phyloP scores from a whole-genome alignment of 805 yeast genomes.

The Starmerella scarabaei region DNA sequence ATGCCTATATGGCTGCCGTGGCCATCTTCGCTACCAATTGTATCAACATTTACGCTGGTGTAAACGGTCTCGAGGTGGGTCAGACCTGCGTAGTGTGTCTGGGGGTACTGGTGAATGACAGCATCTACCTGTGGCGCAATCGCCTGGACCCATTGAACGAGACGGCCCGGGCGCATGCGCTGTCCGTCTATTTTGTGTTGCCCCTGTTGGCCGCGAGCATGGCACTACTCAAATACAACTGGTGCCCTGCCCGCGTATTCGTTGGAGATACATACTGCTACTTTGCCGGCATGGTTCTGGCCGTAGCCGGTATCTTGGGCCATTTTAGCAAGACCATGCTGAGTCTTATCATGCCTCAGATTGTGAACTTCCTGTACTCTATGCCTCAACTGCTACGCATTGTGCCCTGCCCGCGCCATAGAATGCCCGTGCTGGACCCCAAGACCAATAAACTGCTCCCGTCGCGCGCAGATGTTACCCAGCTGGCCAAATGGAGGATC shows the following conservation, averaged over 20 bases:
- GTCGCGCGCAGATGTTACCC: constrained; percentile 33
- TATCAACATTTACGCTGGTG: constrained; percentile 89
- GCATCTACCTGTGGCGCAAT: constrained; percentile 40
- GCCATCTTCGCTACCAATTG: constrained; percentile 94
- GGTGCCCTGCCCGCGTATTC: constrained; percentile 85
- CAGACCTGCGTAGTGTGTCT: constrained; percentile 71
- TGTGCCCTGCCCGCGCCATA: constrained; percentile 90
- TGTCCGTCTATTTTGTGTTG: constrained; percentile 63
- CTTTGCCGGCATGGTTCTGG: constrained; percentile 97
- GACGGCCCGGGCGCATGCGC: constrained; percentile 69
- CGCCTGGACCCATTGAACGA: constrained; percentile 27
- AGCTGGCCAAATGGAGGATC: constrained; percentile 16
- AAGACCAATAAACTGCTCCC: constrained; percentile 65
- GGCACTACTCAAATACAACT: constrained; percentile 64
- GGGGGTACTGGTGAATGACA: constrained; percentile 63
- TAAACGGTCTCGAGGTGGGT: constrained; percentile 93
- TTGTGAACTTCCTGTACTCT: constrained; percentile 77
- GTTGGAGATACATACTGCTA: constrained; percentile 98
- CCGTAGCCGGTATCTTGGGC: constrained; percentile 89
- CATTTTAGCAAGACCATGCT: constrained; percentile 90
- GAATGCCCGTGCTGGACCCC: constrained; percentile 66
- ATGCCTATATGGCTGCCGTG: constrained; percentile 78
- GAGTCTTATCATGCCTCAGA: constrained; percentile 79
- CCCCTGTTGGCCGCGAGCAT: constrained; percentile 81
- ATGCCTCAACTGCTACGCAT: constrained; percentile 81